These are phyloP conservation scores for Leccinum variicolor DNA, from an alignment of 768 basidiomycete species.

Conservation along the genomic window DNA sequence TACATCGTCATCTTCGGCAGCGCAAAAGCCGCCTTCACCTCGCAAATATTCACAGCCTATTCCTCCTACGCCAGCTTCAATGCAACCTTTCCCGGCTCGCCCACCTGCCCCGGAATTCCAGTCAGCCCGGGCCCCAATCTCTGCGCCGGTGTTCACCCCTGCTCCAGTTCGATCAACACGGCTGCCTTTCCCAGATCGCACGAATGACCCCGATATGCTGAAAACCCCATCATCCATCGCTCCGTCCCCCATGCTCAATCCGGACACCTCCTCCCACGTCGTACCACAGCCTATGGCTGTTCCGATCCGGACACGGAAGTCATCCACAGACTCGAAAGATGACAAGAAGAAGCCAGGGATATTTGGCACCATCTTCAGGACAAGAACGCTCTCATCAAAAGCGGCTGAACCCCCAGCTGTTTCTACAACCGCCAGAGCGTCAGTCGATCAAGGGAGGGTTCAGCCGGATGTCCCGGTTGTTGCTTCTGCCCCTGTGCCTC, in stretches of 20 bases:
- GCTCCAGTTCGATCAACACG: constrained; percentile 27
- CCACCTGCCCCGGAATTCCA: constrained; percentile 17
- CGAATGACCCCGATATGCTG: constrained; percentile 50
- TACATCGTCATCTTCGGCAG: constrained; percentile 13
- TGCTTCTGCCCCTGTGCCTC: constrained; percentile 10
- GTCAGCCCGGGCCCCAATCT: constrained; percentile 24
- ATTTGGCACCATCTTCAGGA: constrained; percentile 27
- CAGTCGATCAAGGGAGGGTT: constrained; percentile 20
- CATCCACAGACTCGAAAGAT: constrained; percentile 32
- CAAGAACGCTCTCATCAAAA: constrained; percentile 32
- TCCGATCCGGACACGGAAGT: constrained; percentile 22
- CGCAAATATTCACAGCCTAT: constrained; percentile 29
- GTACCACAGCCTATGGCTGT: constrained; percentile 6
- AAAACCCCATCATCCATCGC: constrained; percentile 66
- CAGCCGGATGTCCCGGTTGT: constrained; percentile 6
- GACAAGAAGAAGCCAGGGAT: constrained; percentile 32
- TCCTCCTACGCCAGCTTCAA: constrained; percentile 20
- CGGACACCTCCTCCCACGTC: constrained; percentile 17
- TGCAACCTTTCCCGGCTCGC: constrained; percentile 30
- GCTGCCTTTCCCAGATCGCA: constrained; percentile 27
- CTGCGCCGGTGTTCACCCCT: constrained; percentile 32
- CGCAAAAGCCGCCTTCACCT: constrained; percentile 26
- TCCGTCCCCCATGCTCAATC: constrained; percentile 43
- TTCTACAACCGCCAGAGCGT: constrained; percentile 17
- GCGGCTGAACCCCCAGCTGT: constrained; percentile 21